A percentile compares a stretch with the other conserved stretches of the same genome.
Conservation (phyloP, 1,284 basidiomycete genomes). For the Trichosporon coremiiforme region DNA sequence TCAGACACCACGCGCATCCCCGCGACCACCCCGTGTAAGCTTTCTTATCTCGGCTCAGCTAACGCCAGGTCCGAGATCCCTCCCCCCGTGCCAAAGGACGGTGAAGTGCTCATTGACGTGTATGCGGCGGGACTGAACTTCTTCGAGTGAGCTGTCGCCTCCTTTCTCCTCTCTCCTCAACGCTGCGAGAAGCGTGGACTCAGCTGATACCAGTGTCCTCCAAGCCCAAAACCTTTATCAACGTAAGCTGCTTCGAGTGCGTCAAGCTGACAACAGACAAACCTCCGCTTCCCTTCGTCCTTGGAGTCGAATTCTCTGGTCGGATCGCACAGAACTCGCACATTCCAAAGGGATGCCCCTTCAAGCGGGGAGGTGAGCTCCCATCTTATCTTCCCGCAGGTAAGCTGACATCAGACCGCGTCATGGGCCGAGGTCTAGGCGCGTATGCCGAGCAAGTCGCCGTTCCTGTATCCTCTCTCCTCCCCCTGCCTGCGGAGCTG, state of each 20-base stretch:
- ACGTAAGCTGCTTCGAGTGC: constrained; percentile 45
- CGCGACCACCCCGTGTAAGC: constrained; percentile 64
- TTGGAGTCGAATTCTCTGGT: constrained; percentile 85
- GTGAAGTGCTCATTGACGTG: constrained; percentile 80
- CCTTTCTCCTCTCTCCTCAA: no score
- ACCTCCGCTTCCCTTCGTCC: constrained; percentile 76
- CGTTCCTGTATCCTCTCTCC: constrained; percentile 60
- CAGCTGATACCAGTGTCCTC: constrained; percentile 60
- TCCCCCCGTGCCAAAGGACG: constrained; percentile 62
- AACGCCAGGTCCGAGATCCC: constrained; percentile 60
- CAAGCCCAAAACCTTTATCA: constrained; percentile 87
- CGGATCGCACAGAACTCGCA: constrained; percentile 71
- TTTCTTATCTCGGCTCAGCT: background rate
- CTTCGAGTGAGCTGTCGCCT: constrained; percentile 47
- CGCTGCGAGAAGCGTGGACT: no score
- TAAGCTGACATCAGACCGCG: constrained; percentile 61
- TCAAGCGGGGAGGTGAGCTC: constrained; percentile 66
- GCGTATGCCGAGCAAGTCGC: constrained; percentile 74
- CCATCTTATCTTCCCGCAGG: no score
- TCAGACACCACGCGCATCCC: constrained; percentile 73
- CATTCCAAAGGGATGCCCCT: constrained; percentile 78
- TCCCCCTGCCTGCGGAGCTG: constrained; percentile 66
- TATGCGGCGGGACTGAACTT: constrained; percentile 58
- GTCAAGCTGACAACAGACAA: constrained; percentile 58
- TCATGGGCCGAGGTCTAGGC: constrained; percentile 79